Percentiles rank a stretch among this genome's conserved stretches.
Evolutionary conservation across 2,329 filamentous ascomycete genomes (phyloP).

Genomic region (Trichoderma semiorbis): DNA sequence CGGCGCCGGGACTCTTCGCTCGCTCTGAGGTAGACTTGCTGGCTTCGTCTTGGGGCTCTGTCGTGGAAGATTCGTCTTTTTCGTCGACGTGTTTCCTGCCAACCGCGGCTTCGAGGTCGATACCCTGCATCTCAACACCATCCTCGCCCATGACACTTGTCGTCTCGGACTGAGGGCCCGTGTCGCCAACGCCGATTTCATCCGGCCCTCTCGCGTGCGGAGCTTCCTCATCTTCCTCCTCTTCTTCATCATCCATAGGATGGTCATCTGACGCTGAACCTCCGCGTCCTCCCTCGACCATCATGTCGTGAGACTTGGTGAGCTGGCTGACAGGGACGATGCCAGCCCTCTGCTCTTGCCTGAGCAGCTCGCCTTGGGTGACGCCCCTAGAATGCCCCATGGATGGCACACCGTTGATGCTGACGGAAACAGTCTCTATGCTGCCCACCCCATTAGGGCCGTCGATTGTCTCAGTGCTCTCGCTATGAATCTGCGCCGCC

Average conservation of each 20-base stretch:
- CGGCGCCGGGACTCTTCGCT: constrained; percentile 27
- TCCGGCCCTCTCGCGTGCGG: constrained; percentile 84
- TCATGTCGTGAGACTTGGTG: constrained; percentile 38
- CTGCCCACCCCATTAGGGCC: constrained; percentile 75
- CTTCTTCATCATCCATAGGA: constrained; percentile 45
- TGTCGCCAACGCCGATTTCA: constrained; percentile 80
- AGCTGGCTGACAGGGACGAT: constrained; percentile 68
- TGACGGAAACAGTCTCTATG: constrained; percentile 77
- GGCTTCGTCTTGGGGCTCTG: constrained; percentile 23
- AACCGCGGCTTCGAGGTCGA: constrained; percentile 60
- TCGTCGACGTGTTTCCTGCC: constrained; percentile 46
- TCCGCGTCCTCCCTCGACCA: constrained; percentile 30
- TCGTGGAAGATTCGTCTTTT: constrained; percentile 21
- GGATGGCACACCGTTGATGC: constrained; percentile 64
- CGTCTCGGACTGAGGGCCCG: constrained; percentile 64
- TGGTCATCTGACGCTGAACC: constrained; percentile 30
- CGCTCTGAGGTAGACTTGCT: constrained; percentile 17
- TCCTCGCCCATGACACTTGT: constrained; percentile 40
- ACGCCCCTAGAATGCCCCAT: constrained; percentile 53
- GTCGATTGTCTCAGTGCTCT: constrained; percentile 76
- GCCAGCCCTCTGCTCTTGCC: constrained; percentile 82
- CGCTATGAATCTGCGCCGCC: constrained; percentile 54
- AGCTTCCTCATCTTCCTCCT: constrained; percentile 48
- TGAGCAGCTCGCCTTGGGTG: constrained; percentile 77
- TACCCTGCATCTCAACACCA: constrained; percentile 49